phyloP scores from a whole-genome alignment of 179 eudicot genomes.

The Patellifolia procumbens region DNA sequence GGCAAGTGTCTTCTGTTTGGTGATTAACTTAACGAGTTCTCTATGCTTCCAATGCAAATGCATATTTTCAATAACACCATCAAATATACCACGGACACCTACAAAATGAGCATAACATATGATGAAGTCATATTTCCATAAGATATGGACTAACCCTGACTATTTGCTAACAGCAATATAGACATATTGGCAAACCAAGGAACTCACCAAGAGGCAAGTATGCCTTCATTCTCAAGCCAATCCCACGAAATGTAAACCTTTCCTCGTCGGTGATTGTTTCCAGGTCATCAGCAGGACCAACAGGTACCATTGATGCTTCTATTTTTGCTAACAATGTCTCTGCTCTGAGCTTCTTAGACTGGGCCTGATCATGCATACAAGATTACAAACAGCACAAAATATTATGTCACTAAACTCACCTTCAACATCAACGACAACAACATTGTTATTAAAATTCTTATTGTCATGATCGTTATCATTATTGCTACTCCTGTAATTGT shows the following conservation, averaged over 20 bases:
- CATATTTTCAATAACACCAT: slow-evolving; percentile 99
- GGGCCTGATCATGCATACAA: slow-evolving; percentile 63
- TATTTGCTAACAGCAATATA: neutral
- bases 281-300: slow-evolving; percentile 84
- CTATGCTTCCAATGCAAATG: slow-evolving; percentile 99
- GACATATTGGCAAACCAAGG: neutral
- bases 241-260: slow-evolving; percentile 72
- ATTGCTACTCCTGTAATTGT: too few relatives aligned
- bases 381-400: slow-evolving; percentile 19
- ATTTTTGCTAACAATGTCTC: slow-evolving; percentile 77
- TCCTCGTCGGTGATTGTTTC: slow-evolving; percentile 98
- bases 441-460: neutral
- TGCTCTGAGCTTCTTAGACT: slow-evolving; percentile 76
- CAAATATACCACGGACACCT: slow-evolving; percentile 98
- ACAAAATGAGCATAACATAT: slow-evolving; percentile 26
- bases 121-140: neutral
- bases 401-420: neutral
- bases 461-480: too few relatives aligned
- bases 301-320: slow-evolving; percentile 83
- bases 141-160: neutral
- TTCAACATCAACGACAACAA: neutral
- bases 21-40: slow-evolving; percentile 92
- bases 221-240: slow-evolving; percentile 93
- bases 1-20: slow-evolving; percentile 77
- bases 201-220: slow-evolving; percentile 93